Conservation (phyloP, 1,139 yeast genomes). For the Wickerhamomyces sp. region DNA sequence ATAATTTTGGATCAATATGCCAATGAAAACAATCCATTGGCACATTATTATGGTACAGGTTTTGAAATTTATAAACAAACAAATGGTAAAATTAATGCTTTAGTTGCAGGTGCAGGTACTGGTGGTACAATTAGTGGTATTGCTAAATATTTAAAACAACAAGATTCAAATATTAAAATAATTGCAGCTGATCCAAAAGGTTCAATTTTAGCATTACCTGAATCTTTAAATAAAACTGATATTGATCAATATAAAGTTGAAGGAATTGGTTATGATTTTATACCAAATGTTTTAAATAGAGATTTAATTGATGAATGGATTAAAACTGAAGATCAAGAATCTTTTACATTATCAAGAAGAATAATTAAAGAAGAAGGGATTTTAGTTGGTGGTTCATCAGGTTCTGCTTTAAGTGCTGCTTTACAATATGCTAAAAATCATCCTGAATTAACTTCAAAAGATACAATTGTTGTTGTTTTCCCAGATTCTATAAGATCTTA, state of each 20-base stretch:
- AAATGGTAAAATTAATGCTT: slow-evolving; percentile 63
- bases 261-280: slow-evolving; percentile 88
- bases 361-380: slow-evolving; percentile 84
- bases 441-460: slow-evolving; percentile 61
- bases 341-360: slow-evolving; percentile 78
- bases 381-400: slow-evolving; percentile 85
- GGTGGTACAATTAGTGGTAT: slow-evolving; percentile 84
- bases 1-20: slow-evolving; percentile 82
- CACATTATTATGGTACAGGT: slow-evolving; percentile 84
- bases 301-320: slow-evolving; percentile 70
- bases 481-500: slow-evolving; percentile 88
- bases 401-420: slow-evolving; percentile 81
- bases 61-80: slow-evolving; percentile 84
- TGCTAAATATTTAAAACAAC: slow-evolving; percentile 69
- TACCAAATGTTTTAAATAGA: slow-evolving; percentile 78
- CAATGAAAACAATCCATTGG: slow-evolving; percentile 75
- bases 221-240: slow-evolving; percentile 54
- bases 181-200: slow-evolving; percentile 88
- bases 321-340: slow-evolving; percentile 80
- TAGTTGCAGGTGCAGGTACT: slow-evolving; percentile 91
- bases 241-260: slow-evolving; percentile 72
- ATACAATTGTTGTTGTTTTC: slow-evolving; percentile 74
- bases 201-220: slow-evolving; percentile 80
- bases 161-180: slow-evolving; percentile 56
- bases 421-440: slow-evolving; percentile 61